Conservation (phyloP, 2,329 filamentous ascomycete species). For the Chaetoscypha palmicola region DNA sequence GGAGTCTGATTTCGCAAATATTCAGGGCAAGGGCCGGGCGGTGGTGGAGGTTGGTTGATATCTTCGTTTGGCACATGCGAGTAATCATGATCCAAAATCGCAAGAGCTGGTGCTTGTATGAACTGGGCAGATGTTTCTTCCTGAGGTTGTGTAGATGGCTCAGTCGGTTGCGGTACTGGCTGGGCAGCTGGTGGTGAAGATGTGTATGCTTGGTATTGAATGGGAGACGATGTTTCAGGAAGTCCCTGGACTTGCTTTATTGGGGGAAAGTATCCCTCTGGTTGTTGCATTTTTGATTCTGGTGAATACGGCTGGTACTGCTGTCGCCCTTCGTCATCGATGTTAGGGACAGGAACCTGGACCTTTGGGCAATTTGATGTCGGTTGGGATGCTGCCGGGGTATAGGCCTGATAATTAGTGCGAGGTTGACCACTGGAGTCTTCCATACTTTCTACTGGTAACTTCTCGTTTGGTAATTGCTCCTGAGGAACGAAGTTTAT, state of each 20-base stretch:
- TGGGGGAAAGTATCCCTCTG: neutral
- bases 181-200: neutral
- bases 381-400: too few relatives aligned
- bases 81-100: too few relatives aligned
- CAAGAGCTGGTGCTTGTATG: too few relatives aligned
- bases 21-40: neutral
- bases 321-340: neutral
- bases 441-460: neutral
- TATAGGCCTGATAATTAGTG: slow-evolving; percentile 1
- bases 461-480: neutral
- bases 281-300: neutral
- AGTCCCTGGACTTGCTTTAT: neutral
- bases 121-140: too few relatives aligned
- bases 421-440: neutral
- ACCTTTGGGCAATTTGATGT: too few relatives aligned
- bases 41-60: neutral
- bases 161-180: neutral
- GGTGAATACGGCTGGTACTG: neutral
- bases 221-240: neutral
- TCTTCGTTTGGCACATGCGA: neutral
- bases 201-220: too few relatives aligned
- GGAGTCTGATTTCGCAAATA: slow-evolving; percentile 1
- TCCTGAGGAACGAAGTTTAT: neutral
- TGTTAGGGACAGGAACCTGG: neutral
- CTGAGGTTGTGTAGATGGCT: too few relatives aligned